Base-by-base conservation (phyloP, 2,329 filamentous ascomycete species). In the Aspergillus brasiliensis region DNA sequence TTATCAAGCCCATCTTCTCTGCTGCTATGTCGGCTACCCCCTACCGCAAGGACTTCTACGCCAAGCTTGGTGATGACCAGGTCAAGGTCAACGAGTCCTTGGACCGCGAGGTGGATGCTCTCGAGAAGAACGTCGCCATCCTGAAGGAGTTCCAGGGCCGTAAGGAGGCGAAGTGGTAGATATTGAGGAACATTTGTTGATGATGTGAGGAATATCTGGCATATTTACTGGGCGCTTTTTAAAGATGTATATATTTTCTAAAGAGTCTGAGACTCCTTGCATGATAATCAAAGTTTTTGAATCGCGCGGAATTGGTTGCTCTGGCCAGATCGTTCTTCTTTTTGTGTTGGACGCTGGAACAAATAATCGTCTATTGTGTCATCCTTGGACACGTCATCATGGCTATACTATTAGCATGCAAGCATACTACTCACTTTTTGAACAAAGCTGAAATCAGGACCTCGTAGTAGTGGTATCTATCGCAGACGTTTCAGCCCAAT, bases 11-110 rank as follows among this genome's bases (percentile, higher is more conserved):
- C 62, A 84, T 97, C 74, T 98, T 98, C 85, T 90, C 85, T 69
- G 90, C 92, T 63, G 94, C 94, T 75, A 97, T 99, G 92, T 86
- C 86, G 69, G 93, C 92, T 17, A 94, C 91, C 67, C 95, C 95
- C 1, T 97, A 97, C 84, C 87, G 94, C 68, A 91, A 91, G 76
- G 91, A 94, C 78, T 98, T 99, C 75, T 98, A 97, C 76, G 79
- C 79, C 66, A 97, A 97, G 85, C 83, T 99, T 46, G 92, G 65
- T 28, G 62, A 70, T 8, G 71, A 78, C 59, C 62, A 68, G 31
- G 72, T 71, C 11, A 86, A 88, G 77, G 88, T 95, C 51, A 69
- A 82, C 53, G 73, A 78, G 57, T 86, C 90, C 72, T 77, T 97
- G 70, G 79, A 83, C 68, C 79, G 81, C 64, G 97, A 94, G 84